A percentile compares a stretch with the other conserved stretches of the same genome.
These are phyloP conservation scores for Amniculicola lignicola DNA, from an alignment of 495 filamentous ascomycete genomes.

Conservation along the genomic window DNA sequence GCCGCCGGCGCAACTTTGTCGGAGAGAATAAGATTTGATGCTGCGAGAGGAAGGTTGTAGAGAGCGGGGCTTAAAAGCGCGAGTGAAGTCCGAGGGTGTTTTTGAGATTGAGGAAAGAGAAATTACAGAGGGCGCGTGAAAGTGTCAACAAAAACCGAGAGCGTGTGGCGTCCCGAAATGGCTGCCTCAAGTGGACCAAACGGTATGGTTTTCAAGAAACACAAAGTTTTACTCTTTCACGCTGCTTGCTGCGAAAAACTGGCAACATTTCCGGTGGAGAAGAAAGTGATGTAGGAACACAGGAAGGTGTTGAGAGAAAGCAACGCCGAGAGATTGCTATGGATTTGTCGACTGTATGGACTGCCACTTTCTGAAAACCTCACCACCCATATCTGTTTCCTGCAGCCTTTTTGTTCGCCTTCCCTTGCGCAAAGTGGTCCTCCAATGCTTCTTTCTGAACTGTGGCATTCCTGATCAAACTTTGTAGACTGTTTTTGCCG, in stretches of 20 bases:
- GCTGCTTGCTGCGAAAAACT: background rate
- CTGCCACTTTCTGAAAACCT: background rate
- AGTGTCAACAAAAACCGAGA: too few relatives aligned
- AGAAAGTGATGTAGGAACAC: background rate
- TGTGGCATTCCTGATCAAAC: constrained; percentile 77
- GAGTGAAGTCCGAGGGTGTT: too few relatives aligned
- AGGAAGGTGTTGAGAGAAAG: too few relatives aligned
- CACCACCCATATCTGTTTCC: constrained; percentile 82
- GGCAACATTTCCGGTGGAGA: background rate
- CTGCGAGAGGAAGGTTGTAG: too few relatives aligned
- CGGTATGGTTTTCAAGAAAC: background rate
- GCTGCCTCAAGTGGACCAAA: background rate
- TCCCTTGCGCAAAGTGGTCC: constrained; percentile 77
- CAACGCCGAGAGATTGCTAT: too few relatives aligned
- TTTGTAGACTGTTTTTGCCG: constrained; percentile 82
- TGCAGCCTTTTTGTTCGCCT: constrained; percentile 71
- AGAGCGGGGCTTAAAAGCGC: too few relatives aligned
- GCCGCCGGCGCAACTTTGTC: too few relatives aligned
- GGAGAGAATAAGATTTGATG: too few relatives aligned
- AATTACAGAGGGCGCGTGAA: too few relatives aligned
- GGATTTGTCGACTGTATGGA: background rate
- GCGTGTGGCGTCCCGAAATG: too few relatives aligned
- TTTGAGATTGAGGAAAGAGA: too few relatives aligned
- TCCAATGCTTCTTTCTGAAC: constrained; percentile 80
- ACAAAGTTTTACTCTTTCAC: background rate